Base-by-base conservation (phyloP, 371 early-diverging fungal genomes). In the Apophysomyces sp. region DNA sequence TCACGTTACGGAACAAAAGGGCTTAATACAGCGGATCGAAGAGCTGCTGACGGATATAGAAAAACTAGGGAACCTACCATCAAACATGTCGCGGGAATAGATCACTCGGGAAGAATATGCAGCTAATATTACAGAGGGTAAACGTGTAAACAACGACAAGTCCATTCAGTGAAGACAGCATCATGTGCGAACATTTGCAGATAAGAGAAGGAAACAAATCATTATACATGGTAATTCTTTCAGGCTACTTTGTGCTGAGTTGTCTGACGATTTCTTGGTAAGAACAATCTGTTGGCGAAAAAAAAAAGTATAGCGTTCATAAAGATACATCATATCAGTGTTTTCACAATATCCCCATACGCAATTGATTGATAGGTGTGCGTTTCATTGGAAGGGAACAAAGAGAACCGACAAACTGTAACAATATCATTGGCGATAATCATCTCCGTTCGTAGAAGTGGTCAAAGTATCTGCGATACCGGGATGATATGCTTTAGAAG, bases 351-450 rank as follows among this genome's bases (percentile, higher is more conserved):
- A n/a, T n/a, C n/a, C n/a, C n/a, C 74, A 18, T 80, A 80, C 57
- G 58, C 72, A 32, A 62, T 73, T 54, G 80, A 80, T 55, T 70
- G 76, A 21, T 77, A 72, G 71, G 67, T 77, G 9, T 72, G 75
- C 60, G 75, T 73, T 9, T 60, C 70, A n/a, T 39, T 77, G n/a
- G 77, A 74, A 51, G 73, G 79, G 79, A 13, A 4, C 4, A 2
- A 13, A 31, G 37, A 16, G 29, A 5, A 39, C 21, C 1, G 58
- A 28, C 7, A 21, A 13, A 29, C 1, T 40, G 21, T 24, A 28
- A 21, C 16, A 11, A 2, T 27, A 6, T 18, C 15, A 12, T 3
- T 18, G 5, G 12, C 18, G 26, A 41, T 12, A 61, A 78, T 18
- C 31, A 11, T 54, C 28, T 34, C 41, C 58, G 9, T 71, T 78